Evolutionary conservation across 345 rosid genomes (phyloP).

Genomic region (Streptanthus diversifolius): DNA sequence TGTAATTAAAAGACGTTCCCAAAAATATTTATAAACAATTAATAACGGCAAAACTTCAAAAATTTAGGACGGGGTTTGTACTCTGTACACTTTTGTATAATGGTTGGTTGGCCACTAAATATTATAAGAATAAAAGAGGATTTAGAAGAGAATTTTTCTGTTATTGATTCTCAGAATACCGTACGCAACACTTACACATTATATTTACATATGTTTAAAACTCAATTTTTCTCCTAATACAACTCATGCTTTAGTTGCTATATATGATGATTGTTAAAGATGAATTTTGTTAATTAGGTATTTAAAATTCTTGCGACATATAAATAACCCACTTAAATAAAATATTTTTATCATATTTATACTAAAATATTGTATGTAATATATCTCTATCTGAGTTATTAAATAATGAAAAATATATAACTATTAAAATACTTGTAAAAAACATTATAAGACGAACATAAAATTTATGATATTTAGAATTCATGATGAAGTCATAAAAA

Average conservation of each 20-base stretch:
- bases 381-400: too few species aligned
- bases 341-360: too few species aligned
- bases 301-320: neutral
- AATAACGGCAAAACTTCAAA: neutral
- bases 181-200: neutral
- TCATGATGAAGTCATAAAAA: too few species aligned
- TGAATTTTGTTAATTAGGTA: neutral
- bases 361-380: too few species aligned
- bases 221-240: too few species aligned
- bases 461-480: too few species aligned
- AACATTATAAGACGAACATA: too few species aligned
- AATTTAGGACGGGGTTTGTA: neutral
- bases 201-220: too few species aligned
- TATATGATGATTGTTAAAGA: neutral
- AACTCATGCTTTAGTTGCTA: neutral
- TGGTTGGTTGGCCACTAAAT: neutral
- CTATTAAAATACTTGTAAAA: too few species aligned
- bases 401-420: too few species aligned
- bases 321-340: too few species aligned
- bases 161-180: neutral
- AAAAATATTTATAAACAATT: neutral
- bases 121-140: neutral
- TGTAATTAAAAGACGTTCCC: slow-evolving; percentile 28
- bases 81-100: neutral
- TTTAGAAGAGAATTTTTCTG: neutral